Conservation (phyloP, 2,329 filamentous ascomycete species). For the Aspergillus latus region DNA sequence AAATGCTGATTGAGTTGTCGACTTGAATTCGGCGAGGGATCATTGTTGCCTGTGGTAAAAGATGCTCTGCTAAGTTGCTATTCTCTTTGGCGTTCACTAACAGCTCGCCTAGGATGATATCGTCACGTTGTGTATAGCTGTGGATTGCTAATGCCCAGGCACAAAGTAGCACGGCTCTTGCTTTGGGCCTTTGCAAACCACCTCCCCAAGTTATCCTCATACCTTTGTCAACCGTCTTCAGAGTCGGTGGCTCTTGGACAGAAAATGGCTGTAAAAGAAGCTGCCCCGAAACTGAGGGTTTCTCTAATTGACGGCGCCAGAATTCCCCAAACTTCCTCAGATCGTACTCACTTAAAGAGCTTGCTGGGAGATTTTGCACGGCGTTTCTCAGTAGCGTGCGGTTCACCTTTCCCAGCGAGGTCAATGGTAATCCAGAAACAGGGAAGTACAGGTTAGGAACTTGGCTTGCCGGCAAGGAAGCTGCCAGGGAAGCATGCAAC, state of each 20-base stretch:
- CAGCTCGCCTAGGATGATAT: slow-evolving; percentile 45
- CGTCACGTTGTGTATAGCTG: slow-evolving; percentile 39
- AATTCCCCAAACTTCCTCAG: slow-evolving; percentile 24
- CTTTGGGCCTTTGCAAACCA: slow-evolving; percentile 11
- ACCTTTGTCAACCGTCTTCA: slow-evolving; percentile 9
- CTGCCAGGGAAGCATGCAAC: slow-evolving; percentile 25
- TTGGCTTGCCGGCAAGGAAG: slow-evolving; percentile 32
- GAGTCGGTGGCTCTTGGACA: slow-evolving; percentile 14
- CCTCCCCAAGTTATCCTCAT: slow-evolving; percentile 12
- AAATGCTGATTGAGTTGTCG: slow-evolving; percentile 32
- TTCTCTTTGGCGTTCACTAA: slow-evolving; percentile 40
- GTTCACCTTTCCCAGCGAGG: slow-evolving; percentile 35
- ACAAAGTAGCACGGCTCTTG: slow-evolving; percentile 36
- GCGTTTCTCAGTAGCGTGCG: slow-evolving; percentile 22
- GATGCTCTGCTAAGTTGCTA: slow-evolving; percentile 38
- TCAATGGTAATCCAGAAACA: slow-evolving; percentile 34
- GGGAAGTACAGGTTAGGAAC: slow-evolving; percentile 38
- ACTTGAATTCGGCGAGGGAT: slow-evolving; percentile 42
- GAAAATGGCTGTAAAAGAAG: slow-evolving; percentile 16
- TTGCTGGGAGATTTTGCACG: slow-evolving; percentile 14
- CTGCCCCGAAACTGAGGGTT: background rate
- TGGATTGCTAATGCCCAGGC: slow-evolving; percentile 44
- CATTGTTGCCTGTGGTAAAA: slow-evolving; percentile 39
- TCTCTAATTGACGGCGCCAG: slow-evolving; percentile 19
- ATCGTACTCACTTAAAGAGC: slow-evolving; percentile 19